Evolutionary conservation across 345 rosid species (phyloP).

Genomic region (Noccaea bulbosa): DNA sequence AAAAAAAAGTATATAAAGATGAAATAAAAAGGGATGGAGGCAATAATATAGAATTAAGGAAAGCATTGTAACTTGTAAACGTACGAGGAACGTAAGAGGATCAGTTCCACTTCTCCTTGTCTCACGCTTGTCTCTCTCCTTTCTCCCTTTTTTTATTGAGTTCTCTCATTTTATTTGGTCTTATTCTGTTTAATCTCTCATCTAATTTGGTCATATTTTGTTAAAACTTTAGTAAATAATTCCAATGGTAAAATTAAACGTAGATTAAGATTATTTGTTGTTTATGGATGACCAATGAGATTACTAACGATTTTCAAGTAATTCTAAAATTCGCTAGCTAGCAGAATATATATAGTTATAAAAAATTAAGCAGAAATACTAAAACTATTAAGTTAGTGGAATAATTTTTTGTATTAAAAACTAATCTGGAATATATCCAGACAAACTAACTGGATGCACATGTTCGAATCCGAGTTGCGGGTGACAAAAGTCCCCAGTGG

Average conservation of each 20-base stretch:
- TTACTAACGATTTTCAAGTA: too few relatives aligned
- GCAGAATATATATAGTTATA: too few relatives aligned
- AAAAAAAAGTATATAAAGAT: neutral
- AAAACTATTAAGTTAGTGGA: too few relatives aligned
- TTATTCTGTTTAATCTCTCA: neutral
- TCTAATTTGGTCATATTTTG: neutral
- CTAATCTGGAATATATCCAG: too few relatives aligned
- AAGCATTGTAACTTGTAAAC: constrained; percentile 35
- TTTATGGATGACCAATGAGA: too few relatives aligned
- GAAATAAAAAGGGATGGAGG: constrained; percentile 22
- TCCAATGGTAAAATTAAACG: neutral
- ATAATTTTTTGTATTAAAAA: too few relatives aligned
- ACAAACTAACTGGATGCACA: neutral
- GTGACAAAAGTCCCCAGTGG: too few relatives aligned
- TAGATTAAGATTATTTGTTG: too few relatives aligned
- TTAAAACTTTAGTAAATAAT: neutral
- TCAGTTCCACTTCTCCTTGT: constrained; percentile 39
- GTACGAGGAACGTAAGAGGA: constrained; percentile 39
- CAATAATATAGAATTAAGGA: constrained; percentile 24
- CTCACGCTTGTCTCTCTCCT: constrained; percentile 19
- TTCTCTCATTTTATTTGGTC: neutral
- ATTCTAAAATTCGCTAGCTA: too few relatives aligned
- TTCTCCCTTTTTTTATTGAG: neutral
- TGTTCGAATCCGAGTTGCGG: neutral
- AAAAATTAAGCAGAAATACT: too few relatives aligned